phyloP scores from a whole-genome alignment of 2,329 filamentous ascomycete species.

The Penicillium polonicum region DNA sequence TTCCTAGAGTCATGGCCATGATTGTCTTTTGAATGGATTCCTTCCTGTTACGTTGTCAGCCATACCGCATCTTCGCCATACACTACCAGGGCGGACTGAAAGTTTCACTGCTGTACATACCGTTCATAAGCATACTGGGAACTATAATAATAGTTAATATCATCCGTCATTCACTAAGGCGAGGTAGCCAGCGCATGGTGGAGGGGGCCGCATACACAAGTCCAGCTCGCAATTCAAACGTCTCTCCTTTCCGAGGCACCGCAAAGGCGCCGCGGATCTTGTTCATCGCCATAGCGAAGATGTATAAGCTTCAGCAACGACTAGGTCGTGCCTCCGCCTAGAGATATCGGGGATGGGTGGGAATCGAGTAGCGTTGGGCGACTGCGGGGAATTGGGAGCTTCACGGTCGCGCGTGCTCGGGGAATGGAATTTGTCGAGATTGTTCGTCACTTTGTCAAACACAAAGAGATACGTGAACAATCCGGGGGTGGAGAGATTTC shows the following conservation, averaged over 20 bases:
- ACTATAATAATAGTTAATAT: slow-evolving; percentile 48
- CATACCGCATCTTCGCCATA: slow-evolving; percentile 10
- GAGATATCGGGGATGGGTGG: slow-evolving; percentile 18
- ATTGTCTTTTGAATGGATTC: slow-evolving; percentile 99
- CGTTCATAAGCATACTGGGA: slow-evolving; percentile 99
- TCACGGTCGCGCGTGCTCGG: slow-evolving; percentile 30
- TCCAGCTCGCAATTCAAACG: slow-evolving; percentile 92
- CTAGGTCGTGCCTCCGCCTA: slow-evolving; percentile 37
- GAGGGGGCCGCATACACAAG: slow-evolving; percentile 59
- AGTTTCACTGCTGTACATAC: slow-evolving; percentile 38
- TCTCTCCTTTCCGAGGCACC: slow-evolving; percentile 93
- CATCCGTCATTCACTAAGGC: slow-evolving; percentile 19
- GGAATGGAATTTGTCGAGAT: slow-evolving; percentile 11
- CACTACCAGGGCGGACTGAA: neutral
- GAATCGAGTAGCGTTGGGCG: slow-evolving; percentile 19
- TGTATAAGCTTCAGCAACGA: slow-evolving; percentile 37
- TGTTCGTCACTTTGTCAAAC: slow-evolving; percentile 13
- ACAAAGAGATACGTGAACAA: slow-evolving; percentile 5
- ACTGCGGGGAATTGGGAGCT: slow-evolving; percentile 37
- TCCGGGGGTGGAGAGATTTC: slow-evolving; percentile 9
- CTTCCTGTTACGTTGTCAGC: slow-evolving; percentile 60
- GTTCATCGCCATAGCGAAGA: slow-evolving; percentile 78
- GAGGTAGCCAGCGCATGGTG: slow-evolving; percentile 13
- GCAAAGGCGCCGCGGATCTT: slow-evolving; percentile 92
- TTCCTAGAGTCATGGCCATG: slow-evolving; percentile 99